Evolutionary conservation across 768 basidiomycete species (phyloP), one percentile per base, ranked within the genome.

Genomic region (Tephrocybe sp.): DNA sequence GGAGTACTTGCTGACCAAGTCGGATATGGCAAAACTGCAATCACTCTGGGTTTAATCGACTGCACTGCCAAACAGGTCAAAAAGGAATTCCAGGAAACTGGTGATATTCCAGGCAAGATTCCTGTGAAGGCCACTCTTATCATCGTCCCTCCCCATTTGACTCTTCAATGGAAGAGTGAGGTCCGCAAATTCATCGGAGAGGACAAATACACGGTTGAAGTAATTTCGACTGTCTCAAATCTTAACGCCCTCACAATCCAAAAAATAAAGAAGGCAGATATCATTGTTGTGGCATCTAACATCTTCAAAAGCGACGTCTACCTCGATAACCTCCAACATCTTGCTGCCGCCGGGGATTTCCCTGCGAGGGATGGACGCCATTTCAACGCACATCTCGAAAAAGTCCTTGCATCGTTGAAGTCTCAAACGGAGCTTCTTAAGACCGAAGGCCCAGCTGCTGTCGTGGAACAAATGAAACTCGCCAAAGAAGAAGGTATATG

Each of bases 11-110:
- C 94, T 11, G 94, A 97, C 60, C 88, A 94, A 70, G 94, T 97
- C 52, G 94, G 94, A 43, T 97, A 97, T 61, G 94, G 94, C 15
- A 97, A 97, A 71, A 97, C 94, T 0, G 94, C 93, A 18, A 94
- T 97, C 56, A 93, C 91, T 2, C 77, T 97, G 23, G 94, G 87
- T 16, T 76, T 97, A 51, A 86, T 97, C 54, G 88, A 92, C 59
- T 84, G 85, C 60, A 75, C 83, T 18, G 68, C 72, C 16, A 76
- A 80, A 56, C 67, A 67, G 15, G 79, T 86, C 42, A 66, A 71
- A 47, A 71, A 77, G 52, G 86, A 88, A 54, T 82, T 86, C 54
- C 64, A 74, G 23, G 72, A 76, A 44, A 70, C 74, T 52, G 69
- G 72, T 9, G 63, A 61, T n/a, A 59, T 77, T 7, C 61, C 73